Evolutionary conservation across 441 rosid species (phyloP).

Genomic region (Gossypium schwendimanii): DNA sequence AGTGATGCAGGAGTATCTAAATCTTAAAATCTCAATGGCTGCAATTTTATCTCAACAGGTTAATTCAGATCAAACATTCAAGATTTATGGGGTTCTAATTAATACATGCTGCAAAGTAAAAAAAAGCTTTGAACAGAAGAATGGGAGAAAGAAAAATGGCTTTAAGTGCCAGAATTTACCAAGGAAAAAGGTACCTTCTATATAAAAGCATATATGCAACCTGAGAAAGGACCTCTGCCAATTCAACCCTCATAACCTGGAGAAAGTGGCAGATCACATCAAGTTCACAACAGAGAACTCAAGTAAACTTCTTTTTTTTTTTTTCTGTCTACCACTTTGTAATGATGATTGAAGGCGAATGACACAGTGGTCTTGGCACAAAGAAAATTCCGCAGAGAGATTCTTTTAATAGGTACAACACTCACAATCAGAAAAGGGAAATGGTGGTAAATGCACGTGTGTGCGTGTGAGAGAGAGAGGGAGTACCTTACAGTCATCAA

Average conservation of each 20-base stretch:
- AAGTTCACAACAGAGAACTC: conserved; percentile 3
- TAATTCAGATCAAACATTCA: background rate
- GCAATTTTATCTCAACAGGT: background rate
- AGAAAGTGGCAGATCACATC: conserved; percentile 15
- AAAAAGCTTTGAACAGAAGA: background rate
- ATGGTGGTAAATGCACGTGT: background rate
- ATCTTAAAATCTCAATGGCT: background rate
- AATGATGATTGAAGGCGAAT: background rate
- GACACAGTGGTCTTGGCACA: background rate
- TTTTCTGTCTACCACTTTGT: background rate
- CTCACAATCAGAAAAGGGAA: conserved; percentile 1
- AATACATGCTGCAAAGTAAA: background rate
- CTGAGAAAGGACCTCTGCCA: conserved; percentile 85
- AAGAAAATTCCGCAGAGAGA: background rate
- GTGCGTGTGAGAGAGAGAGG: background rate
- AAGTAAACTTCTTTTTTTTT: background rate
- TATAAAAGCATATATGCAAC: conserved; percentile 96
- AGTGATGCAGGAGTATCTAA: too few species aligned
- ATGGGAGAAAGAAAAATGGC: background rate
- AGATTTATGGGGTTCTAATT: background rate
- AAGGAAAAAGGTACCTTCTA: conserved; percentile 50
- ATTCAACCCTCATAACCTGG: conserved; percentile 61
- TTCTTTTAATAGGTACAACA: background rate
- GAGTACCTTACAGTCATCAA: conserved; percentile 86
- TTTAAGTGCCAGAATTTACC: background rate